phyloP scores from a whole-genome alignment of 106 monocot species.

The Allium cepa region DNA sequence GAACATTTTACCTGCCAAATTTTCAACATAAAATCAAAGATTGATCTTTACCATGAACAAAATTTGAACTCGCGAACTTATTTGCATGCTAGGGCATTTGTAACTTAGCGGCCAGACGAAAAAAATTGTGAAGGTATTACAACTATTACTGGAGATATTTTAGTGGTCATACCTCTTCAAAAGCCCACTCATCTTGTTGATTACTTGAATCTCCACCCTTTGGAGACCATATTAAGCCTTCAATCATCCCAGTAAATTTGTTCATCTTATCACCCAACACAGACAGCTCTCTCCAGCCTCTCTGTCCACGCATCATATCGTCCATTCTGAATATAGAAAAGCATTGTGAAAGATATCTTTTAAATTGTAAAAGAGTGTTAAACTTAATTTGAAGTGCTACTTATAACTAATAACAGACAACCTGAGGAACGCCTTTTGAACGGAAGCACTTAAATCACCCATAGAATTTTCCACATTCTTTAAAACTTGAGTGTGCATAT shows the following conservation, averaged over 20 bases:
- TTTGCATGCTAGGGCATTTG: no score
- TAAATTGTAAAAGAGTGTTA: not conserved
- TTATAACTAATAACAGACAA: constrained; percentile 7
- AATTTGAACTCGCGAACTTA: no score
- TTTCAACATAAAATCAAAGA: no score
- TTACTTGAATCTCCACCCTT: constrained; percentile 46
- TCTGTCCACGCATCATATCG: constrained; percentile 93
- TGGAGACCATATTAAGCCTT: constrained; percentile 92
- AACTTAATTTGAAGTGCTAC: not conserved
- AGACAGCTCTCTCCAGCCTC: constrained; percentile 89
- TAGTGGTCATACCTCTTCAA: constrained; percentile 62
- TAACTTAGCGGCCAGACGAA: no score
- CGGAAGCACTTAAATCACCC: constrained; percentile 68
- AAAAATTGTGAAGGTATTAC: not conserved
- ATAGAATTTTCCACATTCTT: constrained; percentile 49
- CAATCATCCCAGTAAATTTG: constrained; percentile 83
- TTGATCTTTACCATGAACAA: no score
- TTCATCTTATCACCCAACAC: constrained; percentile 78
- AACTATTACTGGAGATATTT: not conserved
- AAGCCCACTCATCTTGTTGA: constrained; percentile 61
- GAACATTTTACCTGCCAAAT: no score
- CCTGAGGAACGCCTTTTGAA: constrained; percentile 88
- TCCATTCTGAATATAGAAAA: constrained; percentile 70
- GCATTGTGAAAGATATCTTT: not conserved
- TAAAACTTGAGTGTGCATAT: constrained; percentile 64